A percentile compares a stretch with the other conserved stretches of the same genome.
Conservation (phyloP, 306 rosid species). For the Vigna unguiculata region DNA sequence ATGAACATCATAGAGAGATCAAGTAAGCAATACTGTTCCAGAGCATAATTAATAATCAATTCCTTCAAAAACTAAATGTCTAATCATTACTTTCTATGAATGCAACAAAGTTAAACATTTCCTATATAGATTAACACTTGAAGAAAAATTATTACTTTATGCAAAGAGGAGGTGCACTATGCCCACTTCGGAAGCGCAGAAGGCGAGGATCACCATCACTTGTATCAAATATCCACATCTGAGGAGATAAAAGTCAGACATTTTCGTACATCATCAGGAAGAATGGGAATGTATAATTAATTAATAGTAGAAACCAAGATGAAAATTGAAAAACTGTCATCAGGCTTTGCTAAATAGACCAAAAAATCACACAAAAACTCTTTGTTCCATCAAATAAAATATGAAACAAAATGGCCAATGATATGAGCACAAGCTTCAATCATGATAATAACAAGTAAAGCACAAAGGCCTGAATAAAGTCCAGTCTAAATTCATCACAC, state of each 20-base stretch:
- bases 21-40: slow-evolving; percentile 21
- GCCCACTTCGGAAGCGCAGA: slow-evolving; percentile 88
- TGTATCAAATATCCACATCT: slow-evolving; percentile 99
- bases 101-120: neutral
- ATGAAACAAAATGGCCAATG: neutral
- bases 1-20: slow-evolving; percentile 14
- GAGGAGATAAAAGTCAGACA: slow-evolving; percentile 11
- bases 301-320: slow-evolving; percentile 21
- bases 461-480: slow-evolving; percentile 8
- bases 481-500: neutral
- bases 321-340: neutral
- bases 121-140: slow-evolving; percentile 34
- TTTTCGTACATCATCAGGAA: slow-evolving; percentile 11
- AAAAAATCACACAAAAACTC: neutral
- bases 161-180: slow-evolving; percentile 96
- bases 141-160: slow-evolving; percentile 69
- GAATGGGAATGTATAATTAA: neutral
- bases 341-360: neutral
- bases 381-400: slow-evolving; percentile 6
- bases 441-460: slow-evolving; percentile 25
- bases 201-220: slow-evolving; percentile 95
- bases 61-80: neutral
- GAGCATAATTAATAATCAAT: slow-evolving; percentile 3
- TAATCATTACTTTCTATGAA: slow-evolving; percentile 19
- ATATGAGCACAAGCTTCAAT: slow-evolving; percentile 10